phyloP scores from a whole-genome alignment of 2,329 filamentous ascomycete species.

The Coniochaeta ligniaria region DNA sequence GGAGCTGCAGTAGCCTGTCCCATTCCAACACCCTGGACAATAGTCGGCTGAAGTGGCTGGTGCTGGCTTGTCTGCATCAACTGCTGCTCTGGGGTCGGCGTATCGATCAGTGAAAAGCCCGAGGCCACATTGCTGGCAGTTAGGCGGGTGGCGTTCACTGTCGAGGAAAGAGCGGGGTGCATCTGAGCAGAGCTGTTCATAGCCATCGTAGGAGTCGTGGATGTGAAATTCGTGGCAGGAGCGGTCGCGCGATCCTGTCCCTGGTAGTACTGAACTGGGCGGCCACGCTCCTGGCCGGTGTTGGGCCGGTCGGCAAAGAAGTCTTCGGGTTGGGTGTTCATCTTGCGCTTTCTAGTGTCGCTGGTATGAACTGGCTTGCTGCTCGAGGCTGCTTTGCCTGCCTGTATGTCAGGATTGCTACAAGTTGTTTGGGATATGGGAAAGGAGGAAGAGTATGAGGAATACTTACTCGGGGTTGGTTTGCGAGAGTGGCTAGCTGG shows the following conservation, averaged over 20 bases:
- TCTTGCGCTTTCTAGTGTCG: background rate
- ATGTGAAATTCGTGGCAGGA: background rate
- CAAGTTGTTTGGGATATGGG: background rate
- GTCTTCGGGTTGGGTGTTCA: background rate
- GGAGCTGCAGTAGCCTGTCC: background rate
- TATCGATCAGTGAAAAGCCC: background rate
- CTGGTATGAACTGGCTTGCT: background rate
- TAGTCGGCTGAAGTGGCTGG: background rate
- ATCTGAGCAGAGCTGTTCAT: background rate
- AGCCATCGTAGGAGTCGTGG: background rate
- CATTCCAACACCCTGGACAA: background rate
- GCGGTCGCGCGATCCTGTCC: background rate
- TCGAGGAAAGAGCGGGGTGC: background rate
- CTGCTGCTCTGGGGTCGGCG: background rate
- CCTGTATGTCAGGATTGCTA: background rate
- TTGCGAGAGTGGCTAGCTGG: background rate
- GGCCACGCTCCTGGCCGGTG: background rate
- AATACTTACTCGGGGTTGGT: background rate
- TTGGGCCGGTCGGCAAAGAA: background rate
- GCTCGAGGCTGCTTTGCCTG: background rate
- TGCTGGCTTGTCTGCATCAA: background rate
- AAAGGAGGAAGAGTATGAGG: background rate
- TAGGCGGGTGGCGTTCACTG: background rate
- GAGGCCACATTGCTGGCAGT: background rate
- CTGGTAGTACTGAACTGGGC: background rate